Evolutionary conservation across 192 early-diverging fungal species (phyloP), one percentile per base, ranked within the genome.

Genomic region (Lobosporangium transversale): DNA sequence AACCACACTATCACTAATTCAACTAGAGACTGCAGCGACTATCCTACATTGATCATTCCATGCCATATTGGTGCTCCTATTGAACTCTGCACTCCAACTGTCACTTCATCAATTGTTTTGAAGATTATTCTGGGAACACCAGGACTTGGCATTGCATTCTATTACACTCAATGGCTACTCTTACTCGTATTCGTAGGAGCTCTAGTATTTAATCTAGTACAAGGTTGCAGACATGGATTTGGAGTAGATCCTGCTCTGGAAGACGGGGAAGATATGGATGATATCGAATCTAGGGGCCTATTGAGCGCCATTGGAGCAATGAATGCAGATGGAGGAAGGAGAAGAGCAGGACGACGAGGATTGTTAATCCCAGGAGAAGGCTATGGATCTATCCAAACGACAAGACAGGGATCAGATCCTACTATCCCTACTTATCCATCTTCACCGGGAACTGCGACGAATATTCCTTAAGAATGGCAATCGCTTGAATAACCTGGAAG

Each of bases 11-110:
- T 79, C 1, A 30, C 56, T 14, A 29, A n/a, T 1, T 50, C 56
- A 17, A 12, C 21, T 1, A 78, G 83, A 20, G 73, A 88, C 50
- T 89, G 88, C 50, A 79, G 44, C 15, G 78, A 84, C 30, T 70
- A 82, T 35, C 79, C 70, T 7, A 64, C 83, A 20, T 49, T 84
- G 14, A 89, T 89, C 60, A 52, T 89, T 14, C 83, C 85, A 43
- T 89, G 88, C 67, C 81, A 87, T 61, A 49, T 85, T 26, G 65
- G 75, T 29, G 88, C 83, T 40, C 88, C 88, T 18, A 20, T 53
- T 58, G 82, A 84, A 10, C 74, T 89, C 21, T 89, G 88, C 54
- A 88, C 86, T 1, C 86, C 86, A 0, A 89, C 88, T 1, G 78
- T 81, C 15, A 81, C 83, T 17, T 89, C 88, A 9, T 71, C 69